Percentiles rank a stretch among this genome's conserved stretches.
phyloP scores from a whole-genome alignment of 2,329 filamentous ascomycete genomes.

The Trichoderma atrobrunneum region DNA sequence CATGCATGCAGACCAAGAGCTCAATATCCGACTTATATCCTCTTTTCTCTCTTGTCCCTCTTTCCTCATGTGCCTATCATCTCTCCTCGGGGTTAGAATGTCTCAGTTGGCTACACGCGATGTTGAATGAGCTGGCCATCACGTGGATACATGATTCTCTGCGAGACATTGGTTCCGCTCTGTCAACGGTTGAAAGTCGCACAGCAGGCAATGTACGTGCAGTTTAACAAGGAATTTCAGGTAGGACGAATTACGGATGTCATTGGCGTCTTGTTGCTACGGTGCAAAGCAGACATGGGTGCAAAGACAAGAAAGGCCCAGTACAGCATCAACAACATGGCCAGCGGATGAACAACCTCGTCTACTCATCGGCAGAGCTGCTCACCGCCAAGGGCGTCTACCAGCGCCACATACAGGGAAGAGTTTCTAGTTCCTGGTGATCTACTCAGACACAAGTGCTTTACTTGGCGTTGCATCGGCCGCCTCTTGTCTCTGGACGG shows the following conservation, averaged over 20 bases:
- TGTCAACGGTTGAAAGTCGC: not conserved
- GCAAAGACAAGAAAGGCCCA: too few species aligned
- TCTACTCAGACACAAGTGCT: not conserved
- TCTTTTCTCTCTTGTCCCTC: not conserved
- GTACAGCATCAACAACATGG: not conserved
- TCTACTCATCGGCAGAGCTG: not conserved
- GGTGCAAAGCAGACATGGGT: too few species aligned
- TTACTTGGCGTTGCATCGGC: not conserved
- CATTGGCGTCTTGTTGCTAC: not conserved
- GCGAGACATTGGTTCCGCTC: not conserved
- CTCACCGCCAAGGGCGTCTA: not conserved
- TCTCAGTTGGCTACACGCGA: not conserved
- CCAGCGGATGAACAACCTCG: not conserved
- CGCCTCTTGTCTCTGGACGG: not conserved
- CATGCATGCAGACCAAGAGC: not conserved
- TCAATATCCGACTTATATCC: too few species aligned
- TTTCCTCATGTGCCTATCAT: not conserved
- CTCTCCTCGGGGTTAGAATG: not conserved
- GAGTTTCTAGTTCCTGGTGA: not conserved
- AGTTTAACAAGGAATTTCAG: not conserved
- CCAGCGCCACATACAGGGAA: not conserved
- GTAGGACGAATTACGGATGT: not conserved
- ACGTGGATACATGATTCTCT: not conserved
- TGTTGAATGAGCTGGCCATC: not conserved
- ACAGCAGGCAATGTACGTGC: not conserved